phyloP scores from a whole-genome alignment of 805 yeast genomes.

The Spathaspora hagerdaliae region DNA sequence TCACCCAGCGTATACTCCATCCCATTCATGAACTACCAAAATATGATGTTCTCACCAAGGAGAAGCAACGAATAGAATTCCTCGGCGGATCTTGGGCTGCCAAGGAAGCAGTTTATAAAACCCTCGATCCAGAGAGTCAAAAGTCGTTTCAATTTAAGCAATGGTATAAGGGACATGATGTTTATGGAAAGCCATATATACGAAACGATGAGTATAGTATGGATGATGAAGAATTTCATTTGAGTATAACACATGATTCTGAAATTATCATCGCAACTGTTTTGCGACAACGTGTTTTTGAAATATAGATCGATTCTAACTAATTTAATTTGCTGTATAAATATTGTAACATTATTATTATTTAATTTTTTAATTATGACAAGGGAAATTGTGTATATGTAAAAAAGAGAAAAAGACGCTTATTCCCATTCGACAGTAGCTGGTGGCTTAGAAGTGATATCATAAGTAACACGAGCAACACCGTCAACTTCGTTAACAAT shows the following conservation, averaged over 20 bases:
- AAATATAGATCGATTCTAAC: neutral
- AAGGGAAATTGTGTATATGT: neutral
- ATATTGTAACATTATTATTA: too few species aligned
- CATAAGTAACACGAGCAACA: slow-evolving; percentile 98
- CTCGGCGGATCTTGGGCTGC: slow-evolving; percentile 66
- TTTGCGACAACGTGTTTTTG: slow-evolving; percentile 29
- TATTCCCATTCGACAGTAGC: slow-evolving; percentile 99
- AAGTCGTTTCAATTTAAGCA: slow-evolving; percentile 47
- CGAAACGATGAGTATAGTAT: slow-evolving; percentile 22
- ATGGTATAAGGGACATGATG: slow-evolving; percentile 51
- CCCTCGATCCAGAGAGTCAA: slow-evolving; percentile 49
- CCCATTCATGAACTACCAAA: slow-evolving; percentile 36
- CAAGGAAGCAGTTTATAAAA: slow-evolving; percentile 71
- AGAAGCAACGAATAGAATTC: slow-evolving; percentile 22
- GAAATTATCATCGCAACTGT: slow-evolving; percentile 57
- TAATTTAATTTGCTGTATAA: too few species aligned
- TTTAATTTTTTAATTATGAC: too few species aligned
- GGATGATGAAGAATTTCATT: slow-evolving; percentile 43
- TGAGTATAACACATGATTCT: slow-evolving; percentile 64
- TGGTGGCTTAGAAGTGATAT: slow-evolving; percentile 98
- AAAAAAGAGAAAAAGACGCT: slow-evolving; percentile 2
- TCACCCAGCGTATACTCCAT: slow-evolving; percentile 51
- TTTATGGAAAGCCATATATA: slow-evolving; percentile 43
- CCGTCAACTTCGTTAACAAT: slow-evolving; percentile 98
- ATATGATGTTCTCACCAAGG: slow-evolving; percentile 18